Percentiles rank a stretch among this genome's conserved stretches.
Conservation (phyloP, 2,329 filamentous ascomycete species). For the Beauveria sp. region DNA sequence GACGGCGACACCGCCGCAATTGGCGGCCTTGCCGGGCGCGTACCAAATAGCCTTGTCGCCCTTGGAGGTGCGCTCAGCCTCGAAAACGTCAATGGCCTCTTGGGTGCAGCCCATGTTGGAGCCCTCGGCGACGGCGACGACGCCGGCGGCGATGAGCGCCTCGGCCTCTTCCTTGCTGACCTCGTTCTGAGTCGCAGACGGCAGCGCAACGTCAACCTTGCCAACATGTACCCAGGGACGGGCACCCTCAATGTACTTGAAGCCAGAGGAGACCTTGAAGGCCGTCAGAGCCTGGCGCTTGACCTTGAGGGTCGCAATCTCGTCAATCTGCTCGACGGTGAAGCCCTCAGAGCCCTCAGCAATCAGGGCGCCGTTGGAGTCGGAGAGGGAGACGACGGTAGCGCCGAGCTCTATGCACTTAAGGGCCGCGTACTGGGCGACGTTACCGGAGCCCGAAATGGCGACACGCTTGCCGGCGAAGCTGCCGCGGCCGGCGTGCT, state of each 20-base stretch:
- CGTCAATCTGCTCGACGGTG: constrained; percentile 68
- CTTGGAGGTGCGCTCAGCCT: constrained; percentile 66
- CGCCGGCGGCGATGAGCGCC: constrained; percentile 67
- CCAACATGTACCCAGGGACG: constrained; percentile 89
- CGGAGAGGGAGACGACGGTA: constrained; percentile 85
- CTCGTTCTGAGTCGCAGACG: constrained; percentile 95
- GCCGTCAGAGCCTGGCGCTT: constrained; percentile 74
- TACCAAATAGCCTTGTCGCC: constrained; percentile 77
- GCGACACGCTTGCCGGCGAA: constrained; percentile 90
- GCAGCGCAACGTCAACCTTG: constrained; percentile 84
- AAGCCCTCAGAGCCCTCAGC: constrained; percentile 64
- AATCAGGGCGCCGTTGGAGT: constrained; percentile 80
- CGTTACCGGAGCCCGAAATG: constrained; percentile 95
- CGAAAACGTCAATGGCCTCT: constrained; percentile 89
- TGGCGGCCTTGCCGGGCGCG: constrained; percentile 92
- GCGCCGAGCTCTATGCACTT: constrained; percentile 95
- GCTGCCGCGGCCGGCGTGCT: constrained; percentile 76
- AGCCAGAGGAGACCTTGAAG: constrained; percentile 54
- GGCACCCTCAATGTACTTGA: constrained; percentile 80
- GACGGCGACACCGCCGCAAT: constrained; percentile 94
- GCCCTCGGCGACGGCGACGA: constrained; percentile 85
- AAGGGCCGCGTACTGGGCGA: constrained; percentile 93
- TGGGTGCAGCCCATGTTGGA: constrained; percentile 99
- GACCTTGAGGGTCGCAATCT: constrained; percentile 81
- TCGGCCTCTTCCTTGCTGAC: constrained; percentile 86